Percentiles rank a stretch among this genome's conserved stretches.
Conservation (phyloP, 352 stramenopile species). For the Pilasporangium apinafurcum region DNA sequence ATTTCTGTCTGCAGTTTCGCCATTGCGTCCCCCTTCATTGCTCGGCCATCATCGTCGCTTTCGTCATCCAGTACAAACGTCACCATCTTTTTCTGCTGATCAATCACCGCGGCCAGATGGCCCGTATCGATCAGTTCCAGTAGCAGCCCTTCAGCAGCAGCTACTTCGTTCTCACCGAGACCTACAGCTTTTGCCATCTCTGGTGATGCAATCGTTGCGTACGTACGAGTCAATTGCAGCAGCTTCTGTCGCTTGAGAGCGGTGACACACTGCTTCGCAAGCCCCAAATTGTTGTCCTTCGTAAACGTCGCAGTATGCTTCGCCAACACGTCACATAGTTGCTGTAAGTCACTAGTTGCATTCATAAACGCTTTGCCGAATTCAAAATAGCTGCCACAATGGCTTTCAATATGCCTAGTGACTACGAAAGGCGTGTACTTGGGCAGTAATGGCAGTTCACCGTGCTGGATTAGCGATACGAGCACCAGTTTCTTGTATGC, state of each 20-base stretch:
- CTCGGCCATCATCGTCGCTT: conserved; percentile 24
- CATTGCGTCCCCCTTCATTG: conserved; percentile 32
- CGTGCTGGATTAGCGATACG: conserved; percentile 50
- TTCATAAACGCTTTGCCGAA: conserved; percentile 47
- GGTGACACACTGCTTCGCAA: conserved; percentile 73
- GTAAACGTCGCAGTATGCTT: conserved; percentile 41
- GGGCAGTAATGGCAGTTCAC: conserved; percentile 45
- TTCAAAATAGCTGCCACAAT: conserved; percentile 55
- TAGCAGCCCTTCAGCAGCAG: conserved; percentile 53
- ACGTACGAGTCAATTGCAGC: conserved; percentile 69
- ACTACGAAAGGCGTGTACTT: conserved; percentile 83
- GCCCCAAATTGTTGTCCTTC: conserved; percentile 60
- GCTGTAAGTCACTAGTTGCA: conserved; percentile 25
- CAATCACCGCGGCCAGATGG: conserved; percentile 59
- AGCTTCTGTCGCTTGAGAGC: conserved; percentile 68
- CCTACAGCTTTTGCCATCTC: conserved; percentile 49
- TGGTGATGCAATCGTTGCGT: conserved; percentile 63
- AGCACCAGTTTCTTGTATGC: conserved; percentile 82
- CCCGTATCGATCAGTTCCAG: conserved; percentile 42
- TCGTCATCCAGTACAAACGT: conserved; percentile 69
- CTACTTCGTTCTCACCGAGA: conserved; percentile 21
- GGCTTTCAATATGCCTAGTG: conserved; percentile 55
- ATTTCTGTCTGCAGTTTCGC: conserved; percentile 59
- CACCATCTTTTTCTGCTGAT: conserved; percentile 74
- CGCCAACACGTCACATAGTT: conserved; percentile 21